Evolutionary conservation across 495 filamentous ascomycete genomes (phyloP).

Genomic region (Parathielavia hyrcaniae): DNA sequence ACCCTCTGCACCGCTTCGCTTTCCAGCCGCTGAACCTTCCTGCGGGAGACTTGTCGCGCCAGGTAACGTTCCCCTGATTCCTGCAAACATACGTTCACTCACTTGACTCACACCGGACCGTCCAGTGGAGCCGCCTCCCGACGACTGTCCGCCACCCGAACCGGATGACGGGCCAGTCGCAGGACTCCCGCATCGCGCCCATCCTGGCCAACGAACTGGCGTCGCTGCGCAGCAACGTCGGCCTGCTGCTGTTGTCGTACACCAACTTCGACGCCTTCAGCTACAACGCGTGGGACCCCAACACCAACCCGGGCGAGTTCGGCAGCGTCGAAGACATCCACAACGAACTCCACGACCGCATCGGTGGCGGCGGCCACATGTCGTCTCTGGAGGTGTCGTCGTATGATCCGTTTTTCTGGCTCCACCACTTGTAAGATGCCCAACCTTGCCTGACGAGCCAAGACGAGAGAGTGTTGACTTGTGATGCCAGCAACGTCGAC

Average conservation of each 20-base stretch:
- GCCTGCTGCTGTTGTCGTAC: constrained; percentile 54
- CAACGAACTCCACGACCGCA: constrained; percentile 56
- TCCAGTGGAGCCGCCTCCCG: constrained; percentile 24
- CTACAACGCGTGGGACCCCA: constrained; percentile 49
- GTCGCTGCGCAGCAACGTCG: constrained; percentile 39
- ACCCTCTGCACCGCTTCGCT: constrained; percentile 37
- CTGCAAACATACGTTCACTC: neutral
- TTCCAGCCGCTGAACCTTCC: constrained; percentile 29
- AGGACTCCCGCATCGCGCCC: constrained; percentile 42
- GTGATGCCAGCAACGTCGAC: constrained; percentile 45
- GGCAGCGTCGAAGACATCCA: constrained; percentile 60
- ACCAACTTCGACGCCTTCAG: constrained; percentile 51
- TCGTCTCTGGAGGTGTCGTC: constrained; percentile 54
- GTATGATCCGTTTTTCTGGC: constrained; percentile 68
- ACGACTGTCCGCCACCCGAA: constrained; percentile 27
- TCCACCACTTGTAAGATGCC: constrained; percentile 50
- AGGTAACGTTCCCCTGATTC: neutral
- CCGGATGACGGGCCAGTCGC: constrained; percentile 18
- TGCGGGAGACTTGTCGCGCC: constrained; percentile 18
- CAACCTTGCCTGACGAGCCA: no score
- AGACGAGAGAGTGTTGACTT: neutral
- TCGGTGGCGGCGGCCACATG: constrained; percentile 56
- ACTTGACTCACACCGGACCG: neutral
- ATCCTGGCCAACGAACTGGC: constrained; percentile 42
- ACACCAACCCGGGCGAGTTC: constrained; percentile 32